Conservation (phyloP, 345 rosid species). For the Populus alba region DNA sequence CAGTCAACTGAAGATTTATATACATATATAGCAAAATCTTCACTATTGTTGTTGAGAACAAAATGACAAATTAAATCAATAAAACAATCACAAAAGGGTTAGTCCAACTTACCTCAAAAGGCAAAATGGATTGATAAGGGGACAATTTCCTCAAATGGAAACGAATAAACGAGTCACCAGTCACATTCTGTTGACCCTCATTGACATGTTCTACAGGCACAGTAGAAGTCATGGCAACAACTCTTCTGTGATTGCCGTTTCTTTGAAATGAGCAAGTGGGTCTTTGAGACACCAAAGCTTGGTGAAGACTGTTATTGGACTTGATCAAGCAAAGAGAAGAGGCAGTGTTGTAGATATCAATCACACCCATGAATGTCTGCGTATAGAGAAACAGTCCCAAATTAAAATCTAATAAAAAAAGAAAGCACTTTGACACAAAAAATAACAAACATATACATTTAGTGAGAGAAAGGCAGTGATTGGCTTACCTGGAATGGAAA, state of each 20-base stretch:
- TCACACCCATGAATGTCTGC: slow-evolving; percentile 52
- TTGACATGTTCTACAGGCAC: slow-evolving; percentile 42
- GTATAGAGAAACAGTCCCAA: neutral
- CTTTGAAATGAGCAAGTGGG: slow-evolving; percentile 29
- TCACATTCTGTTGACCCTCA: slow-evolving; percentile 33
- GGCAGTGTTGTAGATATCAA: slow-evolving; percentile 33
- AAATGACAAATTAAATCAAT: neutral
- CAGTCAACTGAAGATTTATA: neutral
- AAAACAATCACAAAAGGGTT: neutral
- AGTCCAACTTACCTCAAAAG: slow-evolving; percentile 65
- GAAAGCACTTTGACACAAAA: no score
- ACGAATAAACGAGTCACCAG: slow-evolving; percentile 83
- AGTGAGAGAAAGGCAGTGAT: no score
- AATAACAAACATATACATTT: no score
- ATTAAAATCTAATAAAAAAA: no score
- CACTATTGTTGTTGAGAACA: neutral
- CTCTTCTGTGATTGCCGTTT: slow-evolving; percentile 22
- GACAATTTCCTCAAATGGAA: slow-evolving; percentile 71
- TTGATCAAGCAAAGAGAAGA: slow-evolving; percentile 35
- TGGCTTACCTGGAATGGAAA: no score
- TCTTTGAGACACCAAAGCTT: slow-evolving; percentile 21
- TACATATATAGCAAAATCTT: neutral
- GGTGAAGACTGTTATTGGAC: slow-evolving; percentile 23
- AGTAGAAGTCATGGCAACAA: slow-evolving; percentile 46
- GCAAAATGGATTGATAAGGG: slow-evolving; percentile 87